Evolutionary conservation across 2,329 filamentous ascomycete species (phyloP).

Genomic region (Macrophomina tecta): DNA sequence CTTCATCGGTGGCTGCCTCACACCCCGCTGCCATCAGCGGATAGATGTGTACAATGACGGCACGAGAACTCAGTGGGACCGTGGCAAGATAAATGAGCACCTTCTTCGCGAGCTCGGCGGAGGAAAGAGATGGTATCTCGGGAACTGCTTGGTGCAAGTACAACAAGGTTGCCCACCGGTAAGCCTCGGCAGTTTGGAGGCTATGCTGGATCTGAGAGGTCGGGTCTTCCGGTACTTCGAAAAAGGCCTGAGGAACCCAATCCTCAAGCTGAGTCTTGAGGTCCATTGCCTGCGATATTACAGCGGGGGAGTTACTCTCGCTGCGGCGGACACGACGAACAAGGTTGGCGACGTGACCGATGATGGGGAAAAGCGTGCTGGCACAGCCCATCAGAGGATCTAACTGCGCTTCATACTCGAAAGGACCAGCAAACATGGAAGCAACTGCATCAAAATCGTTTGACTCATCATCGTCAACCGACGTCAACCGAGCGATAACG

Average conservation of each 20-base stretch:
- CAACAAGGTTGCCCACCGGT: conserved; percentile 69
- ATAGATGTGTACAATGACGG: conserved; percentile 73
- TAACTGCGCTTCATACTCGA: conserved; percentile 58
- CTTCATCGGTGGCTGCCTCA: conserved; percentile 64
- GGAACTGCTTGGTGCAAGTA: conserved; percentile 73
- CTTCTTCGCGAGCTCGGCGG: conserved; percentile 65
- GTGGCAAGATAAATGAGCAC: conserved; percentile 67
- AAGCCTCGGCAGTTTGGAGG: conserved; percentile 70
- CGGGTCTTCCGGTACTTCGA: conserved; percentile 68
- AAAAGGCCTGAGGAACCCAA: conserved; percentile 65
- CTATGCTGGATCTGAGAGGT: conserved; percentile 67
- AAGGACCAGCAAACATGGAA: conserved; percentile 43
- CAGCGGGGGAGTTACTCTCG: conserved; percentile 62
- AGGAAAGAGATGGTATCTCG: conserved; percentile 66
- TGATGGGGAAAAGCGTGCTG: conserved; percentile 69
- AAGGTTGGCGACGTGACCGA: conserved; percentile 69
- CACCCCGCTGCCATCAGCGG: conserved; percentile 72
- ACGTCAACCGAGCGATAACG: conserved; percentile 72
- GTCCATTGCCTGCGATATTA: conserved; percentile 67
- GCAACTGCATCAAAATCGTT: conserved; percentile 56
- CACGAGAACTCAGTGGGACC: conserved; percentile 66
- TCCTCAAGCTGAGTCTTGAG: conserved; percentile 65
- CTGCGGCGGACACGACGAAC: conserved; percentile 66
- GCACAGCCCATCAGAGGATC: conserved; percentile 76
- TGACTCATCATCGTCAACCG: conserved; percentile 63